These are phyloP conservation scores for Samsoniella hepiali DNA, from an alignment of 2,329 filamentous ascomycete species.

Conservation along the genomic window DNA sequence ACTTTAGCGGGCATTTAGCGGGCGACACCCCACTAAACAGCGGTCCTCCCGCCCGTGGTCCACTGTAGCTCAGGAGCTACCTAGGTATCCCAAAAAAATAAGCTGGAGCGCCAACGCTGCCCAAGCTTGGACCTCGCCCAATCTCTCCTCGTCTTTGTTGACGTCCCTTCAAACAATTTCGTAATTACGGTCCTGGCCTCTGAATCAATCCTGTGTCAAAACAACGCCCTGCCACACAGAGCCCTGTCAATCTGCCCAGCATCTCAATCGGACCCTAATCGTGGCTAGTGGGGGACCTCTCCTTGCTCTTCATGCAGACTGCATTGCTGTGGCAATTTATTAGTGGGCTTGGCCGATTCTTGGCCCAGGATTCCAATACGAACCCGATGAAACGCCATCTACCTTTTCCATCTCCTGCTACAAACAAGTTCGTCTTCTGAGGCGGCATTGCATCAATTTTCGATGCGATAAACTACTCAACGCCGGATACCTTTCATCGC, in stretches of 20 bases:
- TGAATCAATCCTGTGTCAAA: background rate
- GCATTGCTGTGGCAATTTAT: constrained; percentile 7
- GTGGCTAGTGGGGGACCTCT: background rate
- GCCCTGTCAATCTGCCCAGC: background rate
- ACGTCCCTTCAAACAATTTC: background rate
- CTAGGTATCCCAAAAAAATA: background rate
- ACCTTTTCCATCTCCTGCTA: background rate
- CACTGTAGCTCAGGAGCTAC: background rate
- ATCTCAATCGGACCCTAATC: background rate
- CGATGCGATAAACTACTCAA: background rate
- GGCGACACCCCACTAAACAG: background rate
- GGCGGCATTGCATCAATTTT: background rate
- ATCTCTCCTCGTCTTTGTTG: background rate
- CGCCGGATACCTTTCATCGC: background rate
- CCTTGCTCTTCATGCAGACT: background rate
- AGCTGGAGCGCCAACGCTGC: background rate
- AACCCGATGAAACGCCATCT: constrained; percentile 3
- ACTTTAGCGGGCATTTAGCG: background rate
- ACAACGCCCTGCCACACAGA: no score
- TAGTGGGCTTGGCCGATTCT: constrained; percentile 7
- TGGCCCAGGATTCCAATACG: background rate
- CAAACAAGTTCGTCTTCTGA: background rate
- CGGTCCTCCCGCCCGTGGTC: background rate
- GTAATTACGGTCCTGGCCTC: background rate
- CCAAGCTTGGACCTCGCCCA: background rate